Percentiles rank a stretch among this genome's conserved stretches.
These are phyloP conservation scores for Biscogniauxia mediterranea DNA, from an alignment of 2,329 filamentous ascomycete genomes.

Conservation along the genomic window DNA sequence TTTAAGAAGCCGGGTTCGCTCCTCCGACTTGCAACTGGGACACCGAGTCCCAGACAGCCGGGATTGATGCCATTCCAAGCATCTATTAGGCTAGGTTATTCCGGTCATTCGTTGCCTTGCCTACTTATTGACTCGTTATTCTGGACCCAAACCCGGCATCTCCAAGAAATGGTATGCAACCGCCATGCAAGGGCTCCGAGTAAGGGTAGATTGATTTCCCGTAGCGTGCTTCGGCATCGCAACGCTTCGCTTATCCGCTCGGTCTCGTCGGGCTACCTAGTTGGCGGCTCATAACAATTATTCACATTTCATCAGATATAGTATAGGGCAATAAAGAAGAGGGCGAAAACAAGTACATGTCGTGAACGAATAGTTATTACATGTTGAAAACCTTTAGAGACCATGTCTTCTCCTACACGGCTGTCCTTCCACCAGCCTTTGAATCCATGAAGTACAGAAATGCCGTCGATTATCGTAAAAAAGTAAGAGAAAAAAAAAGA, in stretches of 20 bases:
- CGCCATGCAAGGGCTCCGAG: neutral
- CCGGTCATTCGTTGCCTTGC: neutral
- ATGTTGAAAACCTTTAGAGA: conserved; percentile 42
- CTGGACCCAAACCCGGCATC: neutral
- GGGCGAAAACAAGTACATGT: conserved; percentile 35
- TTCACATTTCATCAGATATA: conserved; percentile 31
- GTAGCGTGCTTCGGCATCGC: neutral
- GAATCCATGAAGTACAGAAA: conserved; percentile 26
- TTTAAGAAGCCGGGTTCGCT: neutral
- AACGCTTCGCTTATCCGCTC: neutral
- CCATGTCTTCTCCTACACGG: conserved; percentile 26
- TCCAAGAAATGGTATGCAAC: neutral
- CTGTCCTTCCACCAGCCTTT: conserved; percentile 22
- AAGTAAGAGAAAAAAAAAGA: neutral
- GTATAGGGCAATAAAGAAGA: conserved; percentile 30
- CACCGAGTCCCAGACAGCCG: neutral
- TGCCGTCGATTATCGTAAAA: conserved; percentile 35
- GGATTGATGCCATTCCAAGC: neutral
- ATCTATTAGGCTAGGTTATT: neutral
- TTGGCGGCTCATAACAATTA: conserved; percentile 9
- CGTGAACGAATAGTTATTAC: conserved; percentile 47
- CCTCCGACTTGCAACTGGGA: neutral
- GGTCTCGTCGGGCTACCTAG: neutral
- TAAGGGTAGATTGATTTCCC: neutral
- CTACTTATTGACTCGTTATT: neutral